Evolutionary conservation across 2,329 filamentous ascomycete genomes (phyloP).

Genomic region (Alternaria sp.): DNA sequence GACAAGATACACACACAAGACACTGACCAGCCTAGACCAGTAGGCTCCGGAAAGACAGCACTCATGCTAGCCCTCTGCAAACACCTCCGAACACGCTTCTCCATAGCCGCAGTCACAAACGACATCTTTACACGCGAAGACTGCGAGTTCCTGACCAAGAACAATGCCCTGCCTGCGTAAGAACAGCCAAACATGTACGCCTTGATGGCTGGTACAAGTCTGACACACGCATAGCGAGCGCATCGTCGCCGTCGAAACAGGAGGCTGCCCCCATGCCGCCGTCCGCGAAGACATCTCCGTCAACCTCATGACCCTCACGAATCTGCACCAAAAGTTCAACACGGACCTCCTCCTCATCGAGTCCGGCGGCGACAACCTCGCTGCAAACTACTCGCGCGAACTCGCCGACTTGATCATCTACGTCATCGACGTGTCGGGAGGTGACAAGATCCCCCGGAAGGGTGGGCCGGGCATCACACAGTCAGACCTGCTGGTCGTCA

Average conservation of each 20-base stretch:
- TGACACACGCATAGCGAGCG: constrained; percentile 58
- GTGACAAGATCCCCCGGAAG: constrained; percentile 96
- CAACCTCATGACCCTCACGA: constrained; percentile 91
- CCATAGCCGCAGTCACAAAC: constrained; percentile 95
- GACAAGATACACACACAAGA: constrained; percentile 10
- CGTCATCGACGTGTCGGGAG: constrained; percentile 95
- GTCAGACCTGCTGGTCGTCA: constrained; percentile 90
- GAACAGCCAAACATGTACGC: constrained; percentile 4
- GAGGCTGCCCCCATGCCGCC: constrained; percentile 94
- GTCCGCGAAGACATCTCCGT: constrained; percentile 96
- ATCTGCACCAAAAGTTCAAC: constrained; percentile 80
- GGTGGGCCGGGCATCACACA: constrained; percentile 97
- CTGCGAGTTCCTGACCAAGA: constrained; percentile 91
- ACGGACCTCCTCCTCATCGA: constrained; percentile 93
- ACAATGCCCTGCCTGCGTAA: constrained; percentile 79
- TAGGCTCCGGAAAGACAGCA: constrained; percentile 96
- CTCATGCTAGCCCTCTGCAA: constrained; percentile 94
- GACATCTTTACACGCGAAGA: constrained; percentile 99
- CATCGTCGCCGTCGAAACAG: constrained; percentile 96
- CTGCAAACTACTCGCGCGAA: constrained; percentile 94
- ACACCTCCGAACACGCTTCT: constrained; percentile 79
- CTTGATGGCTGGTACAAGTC: not conserved
- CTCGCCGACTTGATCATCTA: constrained; percentile 98
- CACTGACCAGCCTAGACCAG: constrained; percentile 68
- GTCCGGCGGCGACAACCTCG: constrained; percentile 93